Evolutionary conservation across 2,329 filamentous ascomycete species (phyloP), one percentile per base, ranked within the genome.

Genomic region (Aulographum hederae): DNA sequence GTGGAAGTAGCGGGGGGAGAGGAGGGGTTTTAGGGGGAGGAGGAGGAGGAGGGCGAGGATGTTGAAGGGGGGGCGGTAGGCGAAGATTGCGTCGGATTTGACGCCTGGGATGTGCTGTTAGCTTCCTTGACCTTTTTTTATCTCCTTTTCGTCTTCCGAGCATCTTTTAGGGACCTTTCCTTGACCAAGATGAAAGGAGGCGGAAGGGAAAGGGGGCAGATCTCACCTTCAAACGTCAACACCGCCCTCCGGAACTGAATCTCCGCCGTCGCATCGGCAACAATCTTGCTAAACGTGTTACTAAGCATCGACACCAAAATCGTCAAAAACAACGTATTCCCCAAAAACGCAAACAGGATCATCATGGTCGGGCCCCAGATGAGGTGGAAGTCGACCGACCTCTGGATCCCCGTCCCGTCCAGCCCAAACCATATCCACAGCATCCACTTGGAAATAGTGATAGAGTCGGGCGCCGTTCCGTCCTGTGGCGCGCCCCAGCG

Each of bases 351-450:
- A 48, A 89, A 91, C 12, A 77, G 66, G 33, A 89, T 65, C 78
- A 89, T 89, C 16, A 89, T 57, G 2, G 70, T 63, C 0, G 81
- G 81, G 1, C 81, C 81, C 1, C 89, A 60, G n/a, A 84, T 55
- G 61, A 70, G 69, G 53, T 91, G 80, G 45, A 89, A 81, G 35
- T 80, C 70, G 15, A 67, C 62, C 43, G 65, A 65, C 35, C 62
- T 56, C 38, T 65, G 54, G 21, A 69, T 65, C 2, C 65, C 63
- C 25, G 54, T 78, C 21, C 50, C 81, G 43, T 89, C 81, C 2
- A 91, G 67, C 2, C 81, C 81, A 46, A 91, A 89, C 81, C 81
- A 91, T 39, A 91, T 85, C 67, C 78, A 89, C 2, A 89, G 67
- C 79, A 91, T 86, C 81, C 81, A 91, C 52, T 85, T 84, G 28